Conservation (phyloP, 1,139 yeast species). For the Torulaspora globosa region DNA sequence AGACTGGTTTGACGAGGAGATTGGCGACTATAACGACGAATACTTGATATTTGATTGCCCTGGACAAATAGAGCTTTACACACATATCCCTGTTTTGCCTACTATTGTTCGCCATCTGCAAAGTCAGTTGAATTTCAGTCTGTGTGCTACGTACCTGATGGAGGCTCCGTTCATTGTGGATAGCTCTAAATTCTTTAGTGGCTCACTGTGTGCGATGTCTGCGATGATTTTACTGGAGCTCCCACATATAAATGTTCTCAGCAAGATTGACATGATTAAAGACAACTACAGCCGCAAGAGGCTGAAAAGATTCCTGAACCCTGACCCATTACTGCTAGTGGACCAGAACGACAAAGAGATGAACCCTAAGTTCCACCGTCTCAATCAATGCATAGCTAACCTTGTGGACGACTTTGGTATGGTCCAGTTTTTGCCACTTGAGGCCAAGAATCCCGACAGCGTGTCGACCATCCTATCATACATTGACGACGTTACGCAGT, state of each 20-base stretch:
- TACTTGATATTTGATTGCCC: slow-evolving; percentile 95
- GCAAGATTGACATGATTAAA: slow-evolving; percentile 80
- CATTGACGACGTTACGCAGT: slow-evolving; percentile 94
- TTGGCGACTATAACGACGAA: slow-evolving; percentile 91
- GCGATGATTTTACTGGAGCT: slow-evolving; percentile 93
- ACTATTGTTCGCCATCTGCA: slow-evolving; percentile 79
- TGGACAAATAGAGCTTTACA: slow-evolving; percentile 93
- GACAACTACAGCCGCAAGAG: slow-evolving; percentile 69
- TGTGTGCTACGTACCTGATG: slow-evolving; percentile 87
- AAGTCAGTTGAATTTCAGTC: slow-evolving; percentile 69
- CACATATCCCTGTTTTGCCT: slow-evolving; percentile 92
- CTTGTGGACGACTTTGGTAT: slow-evolving; percentile 95
- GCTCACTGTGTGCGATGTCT: slow-evolving; percentile 95
- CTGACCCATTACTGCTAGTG: slow-evolving; percentile 77
- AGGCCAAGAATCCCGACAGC: slow-evolving; percentile 74
- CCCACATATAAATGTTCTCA: slow-evolving; percentile 87
- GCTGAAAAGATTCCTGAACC: slow-evolving; percentile 78
- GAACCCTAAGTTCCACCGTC: slow-evolving; percentile 71
- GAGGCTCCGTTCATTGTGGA: slow-evolving; percentile 95
- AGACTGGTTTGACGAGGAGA: slow-evolving; percentile 95
- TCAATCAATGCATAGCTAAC: slow-evolving; percentile 80
- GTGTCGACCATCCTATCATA: slow-evolving; percentile 82
- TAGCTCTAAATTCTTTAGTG: slow-evolving; percentile 86
- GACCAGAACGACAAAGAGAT: slow-evolving; percentile 46
- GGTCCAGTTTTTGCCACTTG: slow-evolving; percentile 94